Evolutionary conservation across 2,329 filamentous ascomycete species (phyloP).

Genomic region (Colletotrichum karsti): DNA sequence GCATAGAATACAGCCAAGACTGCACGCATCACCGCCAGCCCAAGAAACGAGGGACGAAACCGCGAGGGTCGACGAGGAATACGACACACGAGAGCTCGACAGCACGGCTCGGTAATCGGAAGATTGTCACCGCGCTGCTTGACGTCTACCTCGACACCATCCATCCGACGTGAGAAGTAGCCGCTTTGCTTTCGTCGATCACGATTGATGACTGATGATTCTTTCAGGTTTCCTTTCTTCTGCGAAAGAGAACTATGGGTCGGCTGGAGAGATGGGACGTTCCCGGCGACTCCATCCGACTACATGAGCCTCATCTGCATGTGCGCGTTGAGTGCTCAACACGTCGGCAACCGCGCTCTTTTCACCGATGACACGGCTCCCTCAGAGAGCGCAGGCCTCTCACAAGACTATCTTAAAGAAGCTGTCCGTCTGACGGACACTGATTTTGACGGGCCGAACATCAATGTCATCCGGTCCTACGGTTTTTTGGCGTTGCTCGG

Average conservation of each 20-base stretch:
- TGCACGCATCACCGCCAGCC: background rate
- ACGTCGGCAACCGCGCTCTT: background rate
- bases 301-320: slow-evolving; percentile 5
- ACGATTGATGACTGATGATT: background rate
- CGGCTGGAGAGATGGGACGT: background rate
- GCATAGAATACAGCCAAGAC: background rate
- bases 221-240: background rate
- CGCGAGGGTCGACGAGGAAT: background rate
- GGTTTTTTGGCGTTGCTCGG: slow-evolving; percentile 18
- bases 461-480: slow-evolving; percentile 7
- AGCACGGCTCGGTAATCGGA: background rate
- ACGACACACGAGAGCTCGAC: background rate
- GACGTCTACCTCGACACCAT: slow-evolving; percentile 5
- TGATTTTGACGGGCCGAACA: background rate
- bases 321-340: slow-evolving; percentile 3
- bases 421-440: background rate
- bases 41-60: slow-evolving; percentile 2
- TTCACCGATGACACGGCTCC: background rate
- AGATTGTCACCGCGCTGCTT: background rate
- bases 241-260: slow-evolving; percentile 4
- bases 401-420: background rate
- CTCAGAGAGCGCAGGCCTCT: background rate
- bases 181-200: rapidly evolving
- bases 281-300: background rate
- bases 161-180: background rate